Percentiles rank a stretch among this genome's conserved stretches.
Evolutionary conservation across 108 stramenopile species (phyloP).

Genomic region (Fragilariopsis cylindrus): DNA sequence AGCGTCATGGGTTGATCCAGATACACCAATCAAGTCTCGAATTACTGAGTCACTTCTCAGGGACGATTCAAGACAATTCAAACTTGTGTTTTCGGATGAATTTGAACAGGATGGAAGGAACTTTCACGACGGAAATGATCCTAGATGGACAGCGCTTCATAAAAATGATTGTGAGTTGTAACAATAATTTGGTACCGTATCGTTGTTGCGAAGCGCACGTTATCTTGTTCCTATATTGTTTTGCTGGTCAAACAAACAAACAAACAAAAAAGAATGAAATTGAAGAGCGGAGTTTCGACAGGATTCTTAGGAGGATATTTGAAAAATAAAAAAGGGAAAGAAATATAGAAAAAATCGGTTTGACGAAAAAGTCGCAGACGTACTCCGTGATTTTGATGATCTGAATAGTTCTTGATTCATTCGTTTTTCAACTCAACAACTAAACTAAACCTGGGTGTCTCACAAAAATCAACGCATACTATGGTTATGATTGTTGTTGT

Average conservation of each 20-base stretch:
- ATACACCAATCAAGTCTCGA: conserved; percentile 53
- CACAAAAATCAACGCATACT: not conserved
- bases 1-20: conserved; percentile 79
- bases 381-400: no score
- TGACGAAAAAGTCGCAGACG: not conserved
- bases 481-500: not conserved
- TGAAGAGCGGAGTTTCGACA: not conserved
- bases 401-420: not conserved
- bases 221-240: no score
- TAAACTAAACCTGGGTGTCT: not conserved
- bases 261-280: no score
- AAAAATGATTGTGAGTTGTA: conserved; percentile 71
- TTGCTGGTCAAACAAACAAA: no score
- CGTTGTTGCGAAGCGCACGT: not conserved
- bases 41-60: conserved; percentile 30
- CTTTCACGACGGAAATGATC: conserved; percentile 93
- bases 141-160: conserved; percentile 92
- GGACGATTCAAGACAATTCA: conserved; percentile 56
- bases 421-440: not conserved
- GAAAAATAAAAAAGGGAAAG: not conserved
- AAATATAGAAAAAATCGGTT: not conserved
- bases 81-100: conserved; percentile 92
- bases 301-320: not conserved
- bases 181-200: not conserved
- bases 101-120: conserved; percentile 87